Evolutionary conservation across 2,329 filamentous ascomycete species (phyloP).

Genomic region (Dactylellina drechsleri): DNA sequence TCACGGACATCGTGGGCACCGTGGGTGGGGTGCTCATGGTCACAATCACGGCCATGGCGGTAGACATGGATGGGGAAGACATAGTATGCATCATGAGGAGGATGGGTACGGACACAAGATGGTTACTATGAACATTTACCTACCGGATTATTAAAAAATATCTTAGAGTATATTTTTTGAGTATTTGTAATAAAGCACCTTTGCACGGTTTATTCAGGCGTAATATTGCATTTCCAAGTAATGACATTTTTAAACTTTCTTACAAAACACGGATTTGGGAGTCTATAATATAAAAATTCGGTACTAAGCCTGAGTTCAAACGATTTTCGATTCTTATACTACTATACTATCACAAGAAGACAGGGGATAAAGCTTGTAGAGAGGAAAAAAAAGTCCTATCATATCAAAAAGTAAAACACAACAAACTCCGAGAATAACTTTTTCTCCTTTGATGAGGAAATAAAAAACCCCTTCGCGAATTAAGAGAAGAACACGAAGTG

Average conservation of each 20-base stretch:
- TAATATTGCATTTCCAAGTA: too few species aligned
- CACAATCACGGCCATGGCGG: neutral
- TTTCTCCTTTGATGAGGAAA: slow-evolving; percentile 17
- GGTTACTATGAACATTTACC: slow-evolving; percentile 7
- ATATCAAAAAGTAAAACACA: slow-evolving; percentile 6
- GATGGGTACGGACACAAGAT: neutral
- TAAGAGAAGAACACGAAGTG: neutral
- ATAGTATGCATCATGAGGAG: neutral
- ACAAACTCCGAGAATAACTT: slow-evolving; percentile 27
- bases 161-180: too few species aligned
- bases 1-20: neutral
- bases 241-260: too few species aligned
- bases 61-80: neutral
- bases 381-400: slow-evolving; percentile 14
- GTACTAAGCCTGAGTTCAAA: neutral
- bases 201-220: too few species aligned
- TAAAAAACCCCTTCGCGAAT: slow-evolving; percentile 5
- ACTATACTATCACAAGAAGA: slow-evolving; percentile 18
- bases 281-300: too few species aligned
- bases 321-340: neutral
- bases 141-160: neutral
- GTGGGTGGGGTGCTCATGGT: neutral
- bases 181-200: too few species aligned
- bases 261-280: too few species aligned
- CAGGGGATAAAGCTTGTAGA: neutral